phyloP scores from a whole-genome alignment of 2,329 filamentous ascomycete species.

The Aspergillus ruber region DNA sequence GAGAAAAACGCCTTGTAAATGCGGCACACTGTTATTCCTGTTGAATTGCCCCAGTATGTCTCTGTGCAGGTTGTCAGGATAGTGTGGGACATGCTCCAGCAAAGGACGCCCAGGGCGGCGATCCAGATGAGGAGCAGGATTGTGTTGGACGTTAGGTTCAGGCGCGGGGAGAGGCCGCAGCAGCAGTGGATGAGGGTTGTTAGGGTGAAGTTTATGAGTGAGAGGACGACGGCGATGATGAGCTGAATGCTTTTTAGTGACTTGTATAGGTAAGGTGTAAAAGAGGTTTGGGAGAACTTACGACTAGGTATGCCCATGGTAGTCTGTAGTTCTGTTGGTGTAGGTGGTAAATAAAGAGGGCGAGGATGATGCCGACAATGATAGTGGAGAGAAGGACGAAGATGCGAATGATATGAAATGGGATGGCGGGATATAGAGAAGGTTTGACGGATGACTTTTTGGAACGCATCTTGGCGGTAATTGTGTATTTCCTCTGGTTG shows the following conservation, averaged over 20 bases:
- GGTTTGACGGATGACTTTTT: constrained; percentile 24
- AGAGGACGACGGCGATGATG: constrained; percentile 46
- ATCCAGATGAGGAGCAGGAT: constrained; percentile 47
- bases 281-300: constrained; percentile 29
- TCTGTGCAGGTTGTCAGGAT: constrained; percentile 46
- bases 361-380: constrained; percentile 49
- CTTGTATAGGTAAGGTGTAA: neutral
- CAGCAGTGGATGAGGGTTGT: constrained; percentile 48
- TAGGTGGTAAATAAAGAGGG: constrained; percentile 52
- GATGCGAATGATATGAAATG: constrained; percentile 36
- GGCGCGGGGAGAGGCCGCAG: constrained; percentile 46
- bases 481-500: neutral
- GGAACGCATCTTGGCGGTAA: constrained; percentile 20
- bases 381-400: constrained; percentile 46
- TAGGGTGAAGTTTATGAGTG: constrained; percentile 42
- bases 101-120: constrained; percentile 46
- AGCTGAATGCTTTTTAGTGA: constrained; percentile 34
- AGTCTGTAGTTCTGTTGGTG: constrained; percentile 45
- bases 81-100: constrained; percentile 50
- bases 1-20: constrained; percentile 56
- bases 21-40: constrained; percentile 51
- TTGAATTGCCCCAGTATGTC: constrained; percentile 48
- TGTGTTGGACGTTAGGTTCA: constrained; percentile 47
- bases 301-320: constrained; percentile 56
- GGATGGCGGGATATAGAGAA: constrained; percentile 33